Evolutionary conservation across 352 stramenopile genomes (phyloP).

Genomic region (Phytopythium ostracodes): DNA sequence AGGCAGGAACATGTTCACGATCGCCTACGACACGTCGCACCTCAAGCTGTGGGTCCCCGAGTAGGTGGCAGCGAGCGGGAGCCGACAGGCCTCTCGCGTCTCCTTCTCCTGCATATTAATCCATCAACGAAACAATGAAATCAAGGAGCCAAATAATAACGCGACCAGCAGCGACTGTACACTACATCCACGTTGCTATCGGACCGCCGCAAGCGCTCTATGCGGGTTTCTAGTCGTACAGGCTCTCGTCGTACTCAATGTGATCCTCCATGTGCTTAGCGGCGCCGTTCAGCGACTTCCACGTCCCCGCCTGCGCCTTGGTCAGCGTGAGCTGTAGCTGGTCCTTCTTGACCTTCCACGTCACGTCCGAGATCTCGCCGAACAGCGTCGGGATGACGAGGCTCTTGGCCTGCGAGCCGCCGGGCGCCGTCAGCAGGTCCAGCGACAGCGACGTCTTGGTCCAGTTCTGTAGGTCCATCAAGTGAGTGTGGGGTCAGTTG

Average conservation of each 20-base stretch:
- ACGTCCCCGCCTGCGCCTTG: constrained; percentile 52
- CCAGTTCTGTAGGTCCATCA: constrained; percentile 54
- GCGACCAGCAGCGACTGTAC: not conserved
- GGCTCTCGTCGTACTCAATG: constrained; percentile 80
- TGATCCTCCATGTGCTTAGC: constrained; percentile 81
- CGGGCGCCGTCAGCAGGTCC: constrained; percentile 41
- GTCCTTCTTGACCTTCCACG: constrained; percentile 55
- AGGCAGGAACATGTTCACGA: constrained; percentile 47
- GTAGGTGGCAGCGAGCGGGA: constrained; percentile 13
- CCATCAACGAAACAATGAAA: not conserved
- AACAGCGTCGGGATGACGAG: constrained; percentile 75
- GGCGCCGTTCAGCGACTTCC: constrained; percentile 79
- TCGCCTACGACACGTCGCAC: constrained; percentile 60
- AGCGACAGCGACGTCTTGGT: constrained; percentile 74
- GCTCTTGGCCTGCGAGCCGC: constrained; percentile 45
- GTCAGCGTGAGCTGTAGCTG: constrained; percentile 64
- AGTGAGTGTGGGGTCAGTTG: not conserved
- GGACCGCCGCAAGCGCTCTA: not conserved
- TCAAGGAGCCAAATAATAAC: not conserved
- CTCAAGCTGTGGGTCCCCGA: constrained; percentile 69
- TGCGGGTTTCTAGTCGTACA: constrained; percentile 33
- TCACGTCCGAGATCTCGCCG: constrained; percentile 55
- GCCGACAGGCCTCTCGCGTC: not conserved
- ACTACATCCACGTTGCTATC: not conserved
- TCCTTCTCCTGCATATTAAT: not conserved